phyloP scores from a whole-genome alignment of 371 early-diverging fungal species.

The Mucor piriformis region DNA sequence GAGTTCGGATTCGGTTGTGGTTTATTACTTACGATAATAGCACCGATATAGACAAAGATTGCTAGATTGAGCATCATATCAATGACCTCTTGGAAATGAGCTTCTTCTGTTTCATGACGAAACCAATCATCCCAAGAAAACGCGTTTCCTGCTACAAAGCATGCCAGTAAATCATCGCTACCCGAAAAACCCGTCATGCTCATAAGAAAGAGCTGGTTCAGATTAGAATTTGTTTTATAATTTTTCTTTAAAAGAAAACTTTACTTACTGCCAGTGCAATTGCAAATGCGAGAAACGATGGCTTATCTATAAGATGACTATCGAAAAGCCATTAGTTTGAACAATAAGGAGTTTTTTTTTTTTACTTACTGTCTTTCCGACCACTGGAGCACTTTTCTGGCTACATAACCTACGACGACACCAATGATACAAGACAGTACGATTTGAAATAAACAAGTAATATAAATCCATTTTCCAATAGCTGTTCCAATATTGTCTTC shows the following conservation, averaged over 20 bases:
- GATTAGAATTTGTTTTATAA: too few species aligned
- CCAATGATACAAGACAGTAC: conserved; percentile 79
- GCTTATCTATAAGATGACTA: conserved; percentile 86
- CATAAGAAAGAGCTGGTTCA: conserved; percentile 66
- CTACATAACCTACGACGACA: conserved; percentile 72
- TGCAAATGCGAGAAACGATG: conserved; percentile 86
- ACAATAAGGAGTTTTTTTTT: too few species aligned
- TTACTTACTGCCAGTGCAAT: conserved; percentile 82
- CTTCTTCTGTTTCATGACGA: conserved; percentile 80
- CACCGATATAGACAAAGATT: conserved; percentile 94
- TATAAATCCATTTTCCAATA: conserved; percentile 77
- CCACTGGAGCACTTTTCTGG: conserved; percentile 71
- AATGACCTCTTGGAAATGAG: conserved; percentile 90
- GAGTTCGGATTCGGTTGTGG: too few species aligned
- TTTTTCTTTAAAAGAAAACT: too few species aligned
- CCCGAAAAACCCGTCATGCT: conserved; percentile 83
- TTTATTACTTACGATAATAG: conserved; percentile 61
- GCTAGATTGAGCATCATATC: conserved; percentile 90
- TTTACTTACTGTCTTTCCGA: conserved; percentile 63
- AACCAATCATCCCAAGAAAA: conserved; percentile 95
- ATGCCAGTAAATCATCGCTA: conserved; percentile 88
- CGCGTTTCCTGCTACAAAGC: conserved; percentile 90
- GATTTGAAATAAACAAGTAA: conserved; percentile 81
- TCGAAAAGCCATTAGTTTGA: too few species aligned
- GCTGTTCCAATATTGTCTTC: conserved; percentile 64